A percentile compares a stretch with the other conserved stretches of the same genome.
These are phyloP conservation scores for Phytophthora agathidicida DNA, from an alignment of 352 stramenopile genomes.

Conservation along the genomic window DNA sequence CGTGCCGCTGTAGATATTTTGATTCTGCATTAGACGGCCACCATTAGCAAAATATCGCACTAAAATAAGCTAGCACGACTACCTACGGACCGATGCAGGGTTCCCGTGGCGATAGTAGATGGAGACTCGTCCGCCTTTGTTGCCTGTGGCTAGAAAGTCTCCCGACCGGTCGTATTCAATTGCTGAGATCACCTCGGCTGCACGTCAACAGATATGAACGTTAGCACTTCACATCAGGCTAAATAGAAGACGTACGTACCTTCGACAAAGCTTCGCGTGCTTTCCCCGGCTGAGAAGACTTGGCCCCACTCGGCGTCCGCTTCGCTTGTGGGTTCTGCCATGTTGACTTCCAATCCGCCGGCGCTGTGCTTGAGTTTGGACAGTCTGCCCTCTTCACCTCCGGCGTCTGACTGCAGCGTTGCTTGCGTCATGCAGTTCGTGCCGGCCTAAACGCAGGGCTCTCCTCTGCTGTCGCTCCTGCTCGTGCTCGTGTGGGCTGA, in stretches of 20 bases:
- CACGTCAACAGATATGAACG: too few species aligned
- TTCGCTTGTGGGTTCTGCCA: conserved; percentile 31
- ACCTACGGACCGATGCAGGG: conserved; percentile 22
- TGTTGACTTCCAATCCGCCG: conserved; percentile 25
- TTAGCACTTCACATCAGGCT: too few species aligned
- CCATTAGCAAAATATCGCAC: not conserved
- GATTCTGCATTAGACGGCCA: conserved; percentile 24
- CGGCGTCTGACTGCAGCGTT: conserved; percentile 13
- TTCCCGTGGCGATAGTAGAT: conserved; percentile 84
- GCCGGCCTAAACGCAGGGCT: conserved; percentile 7
- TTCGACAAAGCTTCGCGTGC: conserved; percentile 70
- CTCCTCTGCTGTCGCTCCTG: too few species aligned
- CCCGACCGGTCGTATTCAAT: conserved; percentile 94
- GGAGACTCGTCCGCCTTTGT: conserved; percentile 93
- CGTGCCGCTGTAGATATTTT: conserved; percentile 36
- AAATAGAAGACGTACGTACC: too few species aligned
- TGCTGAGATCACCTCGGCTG: conserved; percentile 94
- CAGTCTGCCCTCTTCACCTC: conserved; percentile 16
- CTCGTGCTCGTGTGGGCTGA: too few species aligned
- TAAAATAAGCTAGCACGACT: not conserved
- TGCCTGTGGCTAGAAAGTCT: conserved; percentile 93
- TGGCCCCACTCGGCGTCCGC: conserved; percentile 54
- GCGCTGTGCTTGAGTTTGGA: conserved; percentile 30
- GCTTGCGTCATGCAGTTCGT: conserved; percentile 38
- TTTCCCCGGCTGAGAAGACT: conserved; percentile 57